phyloP scores from a whole-genome alignment of 441 rosid genomes.

The Sinapis alba region DNA sequence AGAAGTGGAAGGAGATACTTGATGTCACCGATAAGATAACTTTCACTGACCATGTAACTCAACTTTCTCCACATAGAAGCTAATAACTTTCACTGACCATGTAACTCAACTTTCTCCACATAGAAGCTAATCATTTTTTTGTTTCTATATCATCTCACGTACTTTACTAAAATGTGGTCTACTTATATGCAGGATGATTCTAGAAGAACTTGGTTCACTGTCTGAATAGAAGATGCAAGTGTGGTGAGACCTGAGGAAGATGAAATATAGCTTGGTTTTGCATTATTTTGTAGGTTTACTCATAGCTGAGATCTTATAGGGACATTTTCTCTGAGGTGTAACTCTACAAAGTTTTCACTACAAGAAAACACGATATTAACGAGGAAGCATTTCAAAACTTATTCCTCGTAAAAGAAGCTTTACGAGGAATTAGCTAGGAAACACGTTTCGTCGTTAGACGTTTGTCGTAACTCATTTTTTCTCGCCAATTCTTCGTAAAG shows the following conservation, averaged over 20 bases:
- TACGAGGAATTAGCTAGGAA: too few species aligned
- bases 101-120: constrained; percentile 32
- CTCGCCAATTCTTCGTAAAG: too few species aligned
- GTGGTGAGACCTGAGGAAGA: constrained; percentile 25
- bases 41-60: too few species aligned
- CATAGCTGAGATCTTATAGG: constrained; percentile 12
- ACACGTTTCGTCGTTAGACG: too few species aligned
- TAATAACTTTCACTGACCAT: constrained; percentile 74
- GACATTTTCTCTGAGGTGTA: constrained; percentile 16
- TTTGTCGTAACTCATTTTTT: too few species aligned
- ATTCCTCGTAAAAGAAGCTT: too few species aligned
- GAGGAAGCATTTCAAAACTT: too few species aligned
- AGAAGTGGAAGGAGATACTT: constrained; percentile 93
- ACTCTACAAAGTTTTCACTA: constrained; percentile 28
- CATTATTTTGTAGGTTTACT: constrained; percentile 29
- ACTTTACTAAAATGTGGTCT: background rate
- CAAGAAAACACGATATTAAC: background rate
- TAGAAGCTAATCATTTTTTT: background rate
- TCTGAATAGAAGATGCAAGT: constrained; percentile 41
- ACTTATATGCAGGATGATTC: constrained; percentile 72
- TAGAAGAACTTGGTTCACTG: constrained; percentile 62
- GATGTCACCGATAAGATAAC: constrained; percentile 75
- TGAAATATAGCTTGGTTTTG: constrained; percentile 28
- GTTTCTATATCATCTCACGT: background rate
- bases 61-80: too few species aligned